Conservation (phyloP, 139 green algal genomes). For the Micractinium sp. region DNA sequence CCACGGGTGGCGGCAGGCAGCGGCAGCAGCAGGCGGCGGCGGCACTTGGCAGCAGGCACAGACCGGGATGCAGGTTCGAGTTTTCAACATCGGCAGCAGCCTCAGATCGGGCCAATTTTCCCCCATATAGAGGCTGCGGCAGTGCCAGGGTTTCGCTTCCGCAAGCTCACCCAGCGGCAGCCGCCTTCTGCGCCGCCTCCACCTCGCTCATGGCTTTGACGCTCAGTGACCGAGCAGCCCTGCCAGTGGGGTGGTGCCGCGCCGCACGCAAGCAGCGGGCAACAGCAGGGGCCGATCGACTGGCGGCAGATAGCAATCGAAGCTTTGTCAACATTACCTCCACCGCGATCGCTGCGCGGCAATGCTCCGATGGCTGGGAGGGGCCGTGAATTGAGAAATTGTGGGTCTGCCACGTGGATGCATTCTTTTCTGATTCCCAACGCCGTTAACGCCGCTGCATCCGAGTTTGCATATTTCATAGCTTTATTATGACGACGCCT, state of each 20-base stretch:
- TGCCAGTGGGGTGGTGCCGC: background rate
- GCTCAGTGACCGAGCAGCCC: background rate
- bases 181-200: slow-evolving; percentile 19
- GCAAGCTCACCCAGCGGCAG: slow-evolving; percentile 6
- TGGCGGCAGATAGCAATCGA: background rate
- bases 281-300: background rate
- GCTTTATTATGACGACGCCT: background rate
- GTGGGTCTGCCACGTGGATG: too few species aligned
- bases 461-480: background rate
- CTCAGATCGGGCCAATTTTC: background rate
- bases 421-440: too few species aligned
- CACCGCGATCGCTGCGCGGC: background rate
- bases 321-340: slow-evolving; percentile 8
- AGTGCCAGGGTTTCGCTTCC: too few species aligned
- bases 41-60: background rate
- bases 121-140: too few species aligned
- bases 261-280: background rate
- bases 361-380: background rate
- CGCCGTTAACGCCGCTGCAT: too few species aligned
- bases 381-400: too few species aligned
- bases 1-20: background rate
- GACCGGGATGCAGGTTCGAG: background rate
- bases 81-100: background rate
- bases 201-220: slow-evolving; percentile 24
- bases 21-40: background rate